These are phyloP conservation scores for Teratosphaeria viscida DNA, from an alignment of 2,329 filamentous ascomycete species.

Conservation along the genomic window DNA sequence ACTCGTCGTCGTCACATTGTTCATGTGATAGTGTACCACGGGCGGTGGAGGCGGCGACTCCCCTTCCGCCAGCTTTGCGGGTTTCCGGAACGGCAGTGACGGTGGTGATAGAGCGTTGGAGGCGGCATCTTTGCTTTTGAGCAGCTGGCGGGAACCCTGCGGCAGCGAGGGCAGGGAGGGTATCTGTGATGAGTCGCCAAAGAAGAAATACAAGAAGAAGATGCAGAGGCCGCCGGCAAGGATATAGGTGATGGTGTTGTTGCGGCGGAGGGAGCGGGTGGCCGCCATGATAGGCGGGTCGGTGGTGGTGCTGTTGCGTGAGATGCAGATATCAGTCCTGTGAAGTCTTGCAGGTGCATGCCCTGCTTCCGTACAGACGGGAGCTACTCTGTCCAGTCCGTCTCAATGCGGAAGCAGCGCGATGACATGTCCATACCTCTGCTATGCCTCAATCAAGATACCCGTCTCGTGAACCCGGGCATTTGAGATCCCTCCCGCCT, in stretches of 20 bases:
- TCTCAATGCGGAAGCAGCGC: neutral
- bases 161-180: conserved; percentile 40
- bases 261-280: conserved; percentile 56
- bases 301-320: neutral
- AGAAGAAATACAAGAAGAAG: conserved; percentile 41
- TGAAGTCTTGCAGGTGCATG: neutral
- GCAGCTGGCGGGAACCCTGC: conserved; percentile 34
- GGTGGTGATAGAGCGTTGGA: conserved; percentile 63
- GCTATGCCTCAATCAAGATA: neutral
- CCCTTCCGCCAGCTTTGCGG: conserved; percentile 43
- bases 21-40: conserved; percentile 87
- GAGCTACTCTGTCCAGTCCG: neutral
- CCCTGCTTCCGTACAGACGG: neutral
- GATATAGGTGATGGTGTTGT: conserved; percentile 64
- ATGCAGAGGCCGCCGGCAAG: conserved; percentile 63
- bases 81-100: conserved; percentile 63
- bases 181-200: conserved; percentile 49
- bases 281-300: conserved; percentile 40
- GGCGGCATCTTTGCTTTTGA: conserved; percentile 45
- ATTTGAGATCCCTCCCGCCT: neutral
- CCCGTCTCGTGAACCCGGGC: neutral
- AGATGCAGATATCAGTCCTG: neutral
- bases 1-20: conserved; percentile 76
- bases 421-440: neutral
- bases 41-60: conserved; percentile 59